Conservation (phyloP, 352 stramenopile genomes). For the Pythium periplocum region DNA sequence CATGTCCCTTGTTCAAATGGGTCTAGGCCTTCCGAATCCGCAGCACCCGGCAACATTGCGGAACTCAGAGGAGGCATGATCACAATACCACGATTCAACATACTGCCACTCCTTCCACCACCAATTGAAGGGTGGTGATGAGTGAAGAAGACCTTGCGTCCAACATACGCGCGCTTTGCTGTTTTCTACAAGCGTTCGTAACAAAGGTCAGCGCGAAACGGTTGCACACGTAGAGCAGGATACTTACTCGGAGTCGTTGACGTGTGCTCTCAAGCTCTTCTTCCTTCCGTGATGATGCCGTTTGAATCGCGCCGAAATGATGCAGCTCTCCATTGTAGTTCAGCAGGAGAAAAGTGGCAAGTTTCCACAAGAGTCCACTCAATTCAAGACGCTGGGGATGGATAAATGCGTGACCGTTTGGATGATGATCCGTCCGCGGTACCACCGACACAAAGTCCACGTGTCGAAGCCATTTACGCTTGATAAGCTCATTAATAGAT, state of each 20-base stretch:
- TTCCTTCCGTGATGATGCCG: constrained; percentile 6
- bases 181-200: constrained; percentile 4
- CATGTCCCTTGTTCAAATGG: too few relatives aligned
- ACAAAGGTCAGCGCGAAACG: too few relatives aligned
- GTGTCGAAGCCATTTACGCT: constrained; percentile 49
- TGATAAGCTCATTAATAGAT: constrained; percentile 30
- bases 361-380: constrained; percentile 44
- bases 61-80: constrained; percentile 31
- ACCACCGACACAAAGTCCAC: constrained; percentile 46
- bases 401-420: background rate
- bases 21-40: background rate
- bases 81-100: constrained; percentile 28
- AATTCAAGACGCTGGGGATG: constrained; percentile 6
- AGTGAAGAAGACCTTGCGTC: constrained; percentile 1
- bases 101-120: constrained; percentile 1
- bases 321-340: constrained; percentile 28
- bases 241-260: background rate
- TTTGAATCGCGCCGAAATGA: background rate
- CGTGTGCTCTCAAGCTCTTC: constrained; percentile 16
- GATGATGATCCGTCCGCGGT: background rate
- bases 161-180: constrained; percentile 9
- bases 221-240: too few relatives aligned
- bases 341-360: constrained; percentile 38
- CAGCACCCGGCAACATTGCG: constrained; percentile 19
- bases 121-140: constrained; percentile 2